These are phyloP conservation scores for Goffeauzyma gilvescens DNA, from an alignment of 768 basidiomycete species.

Conservation along the genomic window DNA sequence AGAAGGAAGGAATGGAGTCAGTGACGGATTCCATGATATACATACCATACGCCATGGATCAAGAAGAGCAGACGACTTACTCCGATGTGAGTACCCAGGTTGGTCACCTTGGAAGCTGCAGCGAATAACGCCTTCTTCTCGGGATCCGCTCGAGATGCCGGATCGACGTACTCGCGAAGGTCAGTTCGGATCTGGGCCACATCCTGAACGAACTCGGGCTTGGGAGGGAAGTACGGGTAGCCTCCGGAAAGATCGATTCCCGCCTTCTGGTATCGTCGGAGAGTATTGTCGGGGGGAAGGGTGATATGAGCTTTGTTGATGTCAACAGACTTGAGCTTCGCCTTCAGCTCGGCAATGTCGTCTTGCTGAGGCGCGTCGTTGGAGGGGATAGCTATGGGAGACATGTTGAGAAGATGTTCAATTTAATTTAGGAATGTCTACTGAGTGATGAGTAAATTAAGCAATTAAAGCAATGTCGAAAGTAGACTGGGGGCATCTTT, in stretches of 20 bases:
- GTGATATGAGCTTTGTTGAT: neutral
- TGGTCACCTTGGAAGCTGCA: conserved; percentile 48
- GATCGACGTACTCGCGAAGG: conserved; percentile 37
- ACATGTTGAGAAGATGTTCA: conserved; percentile 11
- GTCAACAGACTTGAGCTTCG: neutral
- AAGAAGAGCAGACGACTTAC: conserved; percentile 15
- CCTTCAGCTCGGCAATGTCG: neutral
- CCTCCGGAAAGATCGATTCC: conserved; percentile 20
- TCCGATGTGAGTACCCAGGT: conserved; percentile 51
- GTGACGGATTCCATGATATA: too few relatives aligned
- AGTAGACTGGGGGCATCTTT: too few relatives aligned
- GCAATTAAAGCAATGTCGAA: too few relatives aligned
- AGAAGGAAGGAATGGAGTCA: too few relatives aligned
- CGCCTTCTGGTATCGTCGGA: conserved; percentile 18
- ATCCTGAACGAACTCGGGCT: conserved; percentile 22
- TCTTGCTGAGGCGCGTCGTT: neutral
- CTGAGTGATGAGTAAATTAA: too few relatives aligned
- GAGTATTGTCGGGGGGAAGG: conserved; percentile 18
- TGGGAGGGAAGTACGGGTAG: conserved; percentile 21
- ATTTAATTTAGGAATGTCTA: too few relatives aligned
- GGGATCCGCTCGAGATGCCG: conserved; percentile 49
- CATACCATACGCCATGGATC: too few relatives aligned
- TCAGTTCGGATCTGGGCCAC: conserved; percentile 16
- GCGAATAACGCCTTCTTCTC: conserved; percentile 46
- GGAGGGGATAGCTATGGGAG: conserved; percentile 16